Evolutionary conservation across 495 filamentous ascomycete species (phyloP).

Genomic region (Penicillium verhagenii): DNA sequence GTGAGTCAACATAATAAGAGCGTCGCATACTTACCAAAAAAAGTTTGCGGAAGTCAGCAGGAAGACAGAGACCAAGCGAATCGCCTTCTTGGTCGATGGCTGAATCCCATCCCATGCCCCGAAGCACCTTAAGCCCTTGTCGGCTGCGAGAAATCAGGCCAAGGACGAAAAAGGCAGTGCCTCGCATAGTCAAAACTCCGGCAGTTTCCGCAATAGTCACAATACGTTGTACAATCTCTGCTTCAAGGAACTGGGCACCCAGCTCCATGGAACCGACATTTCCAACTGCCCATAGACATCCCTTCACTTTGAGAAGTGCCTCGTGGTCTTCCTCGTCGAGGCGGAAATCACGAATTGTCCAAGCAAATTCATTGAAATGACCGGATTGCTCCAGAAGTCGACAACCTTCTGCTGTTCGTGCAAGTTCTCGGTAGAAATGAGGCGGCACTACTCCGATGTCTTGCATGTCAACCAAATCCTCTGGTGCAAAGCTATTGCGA

Average conservation of each 20-base stretch:
- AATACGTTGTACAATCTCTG: slow-evolving; percentile 80
- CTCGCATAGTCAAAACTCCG: slow-evolving; percentile 85
- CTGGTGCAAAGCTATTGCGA: slow-evolving; percentile 41
- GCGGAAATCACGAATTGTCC: slow-evolving; percentile 80
- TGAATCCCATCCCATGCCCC: slow-evolving; percentile 86
- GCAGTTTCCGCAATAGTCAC: slow-evolving; percentile 83
- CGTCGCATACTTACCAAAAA: slow-evolving; percentile 58
- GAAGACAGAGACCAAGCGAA: slow-evolving; percentile 83
- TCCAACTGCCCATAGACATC: slow-evolving; percentile 95
- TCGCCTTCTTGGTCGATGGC: slow-evolving; percentile 80
- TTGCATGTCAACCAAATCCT: slow-evolving; percentile 57
- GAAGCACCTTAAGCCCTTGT: slow-evolving; percentile 86
- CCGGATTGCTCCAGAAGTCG: slow-evolving; percentile 85
- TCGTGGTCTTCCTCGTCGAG: slow-evolving; percentile 83
- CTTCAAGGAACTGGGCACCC: slow-evolving; percentile 85
- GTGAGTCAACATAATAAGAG: slow-evolving; percentile 2
- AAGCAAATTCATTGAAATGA: slow-evolving; percentile 90
- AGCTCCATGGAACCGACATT: slow-evolving; percentile 99
- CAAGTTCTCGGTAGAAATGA: slow-evolving; percentile 95
- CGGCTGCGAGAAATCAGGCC: slow-evolving; percentile 89
- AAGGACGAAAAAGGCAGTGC: slow-evolving; percentile 94
- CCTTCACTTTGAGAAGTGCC: slow-evolving; percentile 89
- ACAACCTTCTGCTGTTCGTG: slow-evolving; percentile 89
- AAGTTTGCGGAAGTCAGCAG: slow-evolving; percentile 70
- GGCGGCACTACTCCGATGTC: slow-evolving; percentile 76